A percentile compares a stretch with the other conserved stretches of the same genome.
Conservation (phyloP, 73 alveolate genomes). For the Tetrahymena thermophila region DNA sequence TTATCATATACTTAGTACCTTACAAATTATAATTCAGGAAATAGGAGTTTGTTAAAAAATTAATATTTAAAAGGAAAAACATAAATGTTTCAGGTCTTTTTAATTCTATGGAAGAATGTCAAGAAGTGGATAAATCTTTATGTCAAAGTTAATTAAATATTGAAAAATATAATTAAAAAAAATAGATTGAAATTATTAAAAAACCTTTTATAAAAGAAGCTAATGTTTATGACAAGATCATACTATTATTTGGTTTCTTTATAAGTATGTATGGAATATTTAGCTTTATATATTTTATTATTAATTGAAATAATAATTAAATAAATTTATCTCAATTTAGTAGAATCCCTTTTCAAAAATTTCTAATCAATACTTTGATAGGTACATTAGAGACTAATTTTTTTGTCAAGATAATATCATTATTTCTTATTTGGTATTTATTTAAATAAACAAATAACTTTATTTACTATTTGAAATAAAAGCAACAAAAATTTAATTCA, state of each 20-base stretch:
- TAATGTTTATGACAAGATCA: not conserved
- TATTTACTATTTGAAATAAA: too few species aligned
- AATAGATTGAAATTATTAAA: too few species aligned
- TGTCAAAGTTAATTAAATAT: not conserved
- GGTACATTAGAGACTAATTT: too few species aligned
- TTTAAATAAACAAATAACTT: too few species aligned
- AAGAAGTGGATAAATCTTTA: not conserved
- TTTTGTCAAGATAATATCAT: too few species aligned
- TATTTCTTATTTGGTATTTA: too few species aligned
- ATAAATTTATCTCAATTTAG: too few species aligned
- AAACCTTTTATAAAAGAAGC: not conserved
- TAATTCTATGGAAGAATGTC: not conserved
- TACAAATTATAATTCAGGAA: not conserved
- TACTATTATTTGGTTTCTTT: not conserved
- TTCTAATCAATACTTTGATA: too few species aligned
- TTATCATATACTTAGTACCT: not conserved
- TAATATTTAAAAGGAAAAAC: not conserved
- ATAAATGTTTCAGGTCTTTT: not conserved
- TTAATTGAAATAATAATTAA: not conserved
- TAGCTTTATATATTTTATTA: not conserved
- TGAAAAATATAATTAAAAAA: too few species aligned
- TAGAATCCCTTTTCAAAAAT: too few species aligned
- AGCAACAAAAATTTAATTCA: too few species aligned
- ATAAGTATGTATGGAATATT: not conserved
- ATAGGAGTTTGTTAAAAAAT: not conserved